Evolutionary conservation across 1,139 yeast species (phyloP), one percentile per base, ranked within the genome.

Genomic region (Lodderomyces orthopsilosis): DNA sequence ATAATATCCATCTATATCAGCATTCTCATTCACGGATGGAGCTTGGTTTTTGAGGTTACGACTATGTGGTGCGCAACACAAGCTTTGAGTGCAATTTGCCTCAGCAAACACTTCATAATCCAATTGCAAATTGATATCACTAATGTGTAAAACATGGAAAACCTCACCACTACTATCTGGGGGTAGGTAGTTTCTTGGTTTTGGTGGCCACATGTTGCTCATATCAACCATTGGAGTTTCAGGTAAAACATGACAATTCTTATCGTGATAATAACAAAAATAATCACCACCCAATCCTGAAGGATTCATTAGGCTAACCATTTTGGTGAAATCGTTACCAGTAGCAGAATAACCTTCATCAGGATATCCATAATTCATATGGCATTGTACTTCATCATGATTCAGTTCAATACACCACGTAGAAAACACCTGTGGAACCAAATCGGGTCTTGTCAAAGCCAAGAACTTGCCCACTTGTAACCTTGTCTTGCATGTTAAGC

Each of bases 231-330:
- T 50, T 2, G 77, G 79, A 4, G 75, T 61, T 19, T 56, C 58
- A 4, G 83, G 83, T 38, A 71, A 56, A 0, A 63, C 54, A 53
- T 80, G 76, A 37, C 73, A 64, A 4, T 57, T 56, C 10, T 55
- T 51, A 41, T 74, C 70, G 52, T 75, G 69, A 54, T 65, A 77
- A 52, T 76, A 71, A 55, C 84, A 79, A 56, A 74, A 75, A 46
- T 75, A 72, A 43, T 75, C 75, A 23, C 81, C 82, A 53, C 79
- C 84, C 27, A 68, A 54, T 2, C 74, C 66, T 42, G 58, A 55
- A 10, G 81, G 77, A 49, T 74, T 74, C 70, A 78, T 74, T 39
- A 70, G 50, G 21, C 66, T 64, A 23, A 77, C 55, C 62, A 77
- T 59, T 47, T 74, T 72, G 6, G 74, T 68, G 49, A 77, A 72